Evolutionary conservation across 768 basidiomycete genomes (phyloP).

Genomic region (Mycena olivaceomarginata): DNA sequence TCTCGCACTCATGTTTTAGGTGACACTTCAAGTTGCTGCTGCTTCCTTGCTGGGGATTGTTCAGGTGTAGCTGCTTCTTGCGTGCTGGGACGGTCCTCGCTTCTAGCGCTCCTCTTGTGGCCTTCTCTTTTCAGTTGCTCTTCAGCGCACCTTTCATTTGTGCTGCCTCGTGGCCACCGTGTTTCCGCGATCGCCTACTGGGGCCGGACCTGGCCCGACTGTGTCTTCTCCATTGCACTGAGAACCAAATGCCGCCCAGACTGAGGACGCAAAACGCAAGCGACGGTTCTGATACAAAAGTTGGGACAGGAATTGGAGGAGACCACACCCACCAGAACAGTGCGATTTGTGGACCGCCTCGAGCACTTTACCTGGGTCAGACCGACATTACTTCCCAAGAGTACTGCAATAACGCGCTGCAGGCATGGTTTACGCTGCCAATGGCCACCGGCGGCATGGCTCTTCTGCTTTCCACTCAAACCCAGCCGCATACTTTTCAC

Average conservation of each 20-base stretch:
- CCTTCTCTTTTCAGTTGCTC: too few relatives aligned
- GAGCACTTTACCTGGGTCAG: constrained; percentile 22
- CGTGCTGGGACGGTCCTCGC: too few relatives aligned
- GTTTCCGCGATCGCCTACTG: not conserved
- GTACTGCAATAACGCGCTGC: not conserved
- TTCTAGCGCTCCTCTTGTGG: too few relatives aligned
- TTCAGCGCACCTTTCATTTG: too few relatives aligned
- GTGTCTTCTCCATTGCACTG: too few relatives aligned
- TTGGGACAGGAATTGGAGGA: not conserved
- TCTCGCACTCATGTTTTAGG: too few relatives aligned
- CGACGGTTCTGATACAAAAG: not conserved
- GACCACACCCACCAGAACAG: not conserved
- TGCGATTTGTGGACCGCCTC: not conserved
- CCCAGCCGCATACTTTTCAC: not conserved
- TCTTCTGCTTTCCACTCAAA: constrained; percentile 1
- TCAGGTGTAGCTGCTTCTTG: too few relatives aligned
- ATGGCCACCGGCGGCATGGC: constrained; percentile 20
- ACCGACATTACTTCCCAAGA: too few relatives aligned
- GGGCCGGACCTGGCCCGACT: not conserved
- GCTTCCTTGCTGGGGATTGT: too few relatives aligned
- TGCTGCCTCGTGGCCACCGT: not conserved
- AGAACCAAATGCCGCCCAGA: constrained; percentile 3
- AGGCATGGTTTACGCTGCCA: constrained; percentile 19
- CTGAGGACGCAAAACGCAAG: not conserved
- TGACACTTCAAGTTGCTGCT: too few relatives aligned